phyloP scores from a whole-genome alignment of 768 basidiomycete species.

The Mycena crocata region DNA sequence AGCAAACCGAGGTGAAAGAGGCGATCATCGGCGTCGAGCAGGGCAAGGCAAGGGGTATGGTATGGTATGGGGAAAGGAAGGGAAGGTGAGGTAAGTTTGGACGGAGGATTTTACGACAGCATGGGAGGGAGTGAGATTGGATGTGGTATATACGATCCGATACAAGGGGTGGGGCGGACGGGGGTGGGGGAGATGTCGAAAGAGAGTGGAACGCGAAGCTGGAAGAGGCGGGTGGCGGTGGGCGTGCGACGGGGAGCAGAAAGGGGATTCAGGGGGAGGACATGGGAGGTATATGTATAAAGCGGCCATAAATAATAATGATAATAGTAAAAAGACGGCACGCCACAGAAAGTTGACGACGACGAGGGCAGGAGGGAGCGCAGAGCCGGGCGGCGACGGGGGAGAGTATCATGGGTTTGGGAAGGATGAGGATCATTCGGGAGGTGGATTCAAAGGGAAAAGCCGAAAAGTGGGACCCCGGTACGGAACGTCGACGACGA shows the following conservation, averaged over 20 bases:
- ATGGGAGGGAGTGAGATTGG: not conserved
- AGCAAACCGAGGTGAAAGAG: not conserved
- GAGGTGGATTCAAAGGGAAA: too few relatives aligned
- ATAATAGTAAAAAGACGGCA: too few relatives aligned
- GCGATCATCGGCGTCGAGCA: too few relatives aligned
- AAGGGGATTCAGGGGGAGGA: not conserved
- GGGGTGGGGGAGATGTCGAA: not conserved
- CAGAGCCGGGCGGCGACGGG: not conserved
- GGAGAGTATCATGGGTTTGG: not conserved
- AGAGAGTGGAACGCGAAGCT: not conserved
- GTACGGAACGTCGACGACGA: too few relatives aligned
- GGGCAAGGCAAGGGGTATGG: too few relatives aligned
- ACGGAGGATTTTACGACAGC: not conserved
- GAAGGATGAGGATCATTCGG: too few relatives aligned
- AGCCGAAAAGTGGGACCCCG: too few relatives aligned
- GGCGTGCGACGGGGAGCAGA: not conserved
- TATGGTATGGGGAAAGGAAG: slow-evolving; percentile 5
- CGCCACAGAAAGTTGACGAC: not conserved
- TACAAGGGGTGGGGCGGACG: slow-evolving; percentile 47
- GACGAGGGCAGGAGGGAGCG: not conserved
- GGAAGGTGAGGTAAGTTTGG: not conserved
- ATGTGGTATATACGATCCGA: not conserved
- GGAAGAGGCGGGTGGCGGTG: not conserved
- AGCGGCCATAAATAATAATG: too few relatives aligned
- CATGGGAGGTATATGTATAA: not conserved